A percentile compares a stretch with the other conserved stretches of the same genome.
phyloP scores from a whole-genome alignment of 1,284 basidiomycete species.

The Farysia itapuensis region DNA sequence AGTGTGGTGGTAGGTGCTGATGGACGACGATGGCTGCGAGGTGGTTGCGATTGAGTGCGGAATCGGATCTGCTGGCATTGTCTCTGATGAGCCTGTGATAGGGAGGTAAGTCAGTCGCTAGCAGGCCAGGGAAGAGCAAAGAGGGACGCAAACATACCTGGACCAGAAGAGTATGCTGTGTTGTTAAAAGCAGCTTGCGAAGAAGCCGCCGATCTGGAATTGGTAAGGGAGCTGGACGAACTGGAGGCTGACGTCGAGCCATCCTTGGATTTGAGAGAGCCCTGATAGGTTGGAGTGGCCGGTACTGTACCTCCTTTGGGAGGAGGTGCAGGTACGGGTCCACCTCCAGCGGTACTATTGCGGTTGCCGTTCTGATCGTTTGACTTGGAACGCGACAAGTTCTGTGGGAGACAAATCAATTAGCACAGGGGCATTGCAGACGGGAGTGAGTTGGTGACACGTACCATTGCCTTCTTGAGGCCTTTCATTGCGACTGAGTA shows the following conservation, averaged over 20 bases:
- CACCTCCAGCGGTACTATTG: conserved; percentile 33
- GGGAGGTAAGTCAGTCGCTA: conserved; percentile 51
- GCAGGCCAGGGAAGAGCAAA: conserved; percentile 34
- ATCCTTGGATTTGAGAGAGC: conserved; percentile 38
- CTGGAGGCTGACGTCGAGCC: conserved; percentile 29
- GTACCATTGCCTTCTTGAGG: conserved; percentile 60
- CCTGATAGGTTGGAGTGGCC: conserved; percentile 37
- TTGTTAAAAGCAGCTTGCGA: conserved; percentile 13
- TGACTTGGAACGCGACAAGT: conserved; percentile 54
- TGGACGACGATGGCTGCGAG: conserved; percentile 36
- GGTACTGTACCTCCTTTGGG: conserved; percentile 49
- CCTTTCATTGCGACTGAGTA: conserved; percentile 54
- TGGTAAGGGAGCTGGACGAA: conserved; percentile 38
- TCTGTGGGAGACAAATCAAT: conserved; percentile 16
- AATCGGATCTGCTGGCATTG: conserved; percentile 53
- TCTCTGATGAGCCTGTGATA: conserved; percentile 50
- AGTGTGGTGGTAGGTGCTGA: conserved; percentile 39
- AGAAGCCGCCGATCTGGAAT: conserved; percentile 13
- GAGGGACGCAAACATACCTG: conserved; percentile 36
- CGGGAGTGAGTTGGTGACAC: conserved; percentile 7
- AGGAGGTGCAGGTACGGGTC: conserved; percentile 40
- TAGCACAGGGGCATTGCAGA: not conserved
- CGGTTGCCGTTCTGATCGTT: conserved; percentile 48
- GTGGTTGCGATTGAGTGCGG: conserved; percentile 40
- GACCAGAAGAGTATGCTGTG: conserved; percentile 14